These are phyloP conservation scores for Phialophora verrucosa DNA, from an alignment of 2,329 filamentous ascomycete genomes.

Conservation along the genomic window DNA sequence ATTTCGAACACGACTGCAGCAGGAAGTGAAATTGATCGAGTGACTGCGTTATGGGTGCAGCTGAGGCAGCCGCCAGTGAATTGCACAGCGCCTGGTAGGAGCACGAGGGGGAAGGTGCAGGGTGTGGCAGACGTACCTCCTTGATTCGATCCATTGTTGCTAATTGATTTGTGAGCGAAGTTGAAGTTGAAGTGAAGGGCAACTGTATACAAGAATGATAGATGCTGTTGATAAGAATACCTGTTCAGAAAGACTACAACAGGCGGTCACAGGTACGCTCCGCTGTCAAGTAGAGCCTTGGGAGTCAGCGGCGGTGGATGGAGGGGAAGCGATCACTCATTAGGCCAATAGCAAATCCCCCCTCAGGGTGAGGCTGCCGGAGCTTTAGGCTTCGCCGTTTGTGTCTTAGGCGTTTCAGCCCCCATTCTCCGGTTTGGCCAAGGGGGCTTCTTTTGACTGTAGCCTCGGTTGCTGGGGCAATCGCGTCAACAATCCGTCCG, in stretches of 20 bases:
- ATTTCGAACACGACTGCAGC: constrained; percentile 23
- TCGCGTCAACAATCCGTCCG: constrained; percentile 41
- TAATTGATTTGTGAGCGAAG: background rate
- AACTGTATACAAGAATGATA: background rate
- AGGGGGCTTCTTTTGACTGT: constrained; percentile 3
- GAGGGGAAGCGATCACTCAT: constrained; percentile 17
- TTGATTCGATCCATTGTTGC: constrained; percentile 81
- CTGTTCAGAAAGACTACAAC: constrained; percentile 23
- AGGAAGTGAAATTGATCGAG: constrained; percentile 12
- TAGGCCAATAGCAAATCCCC: constrained; percentile 23
- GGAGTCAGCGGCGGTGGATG: constrained; percentile 25
- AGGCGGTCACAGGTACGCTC: constrained; percentile 31
- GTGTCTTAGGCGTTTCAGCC: constrained; percentile 23
- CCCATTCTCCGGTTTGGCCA: background rate
- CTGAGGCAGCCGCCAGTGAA: constrained; percentile 22
- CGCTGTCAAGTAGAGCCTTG: constrained; percentile 3
- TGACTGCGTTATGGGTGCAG: constrained; percentile 18
- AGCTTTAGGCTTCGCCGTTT: constrained; percentile 22
- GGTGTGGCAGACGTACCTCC: constrained; percentile 67
- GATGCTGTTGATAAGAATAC: constrained; percentile 15
- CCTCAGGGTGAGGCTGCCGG: constrained; percentile 20
- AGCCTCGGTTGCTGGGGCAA: constrained; percentile 32
- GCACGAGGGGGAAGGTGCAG: constrained; percentile 45
- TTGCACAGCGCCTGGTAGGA: constrained; percentile 36
- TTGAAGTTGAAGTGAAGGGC: background rate